phyloP scores from a whole-genome alignment of 495 filamentous ascomycete genomes.

The Aspergillus asperescens region DNA sequence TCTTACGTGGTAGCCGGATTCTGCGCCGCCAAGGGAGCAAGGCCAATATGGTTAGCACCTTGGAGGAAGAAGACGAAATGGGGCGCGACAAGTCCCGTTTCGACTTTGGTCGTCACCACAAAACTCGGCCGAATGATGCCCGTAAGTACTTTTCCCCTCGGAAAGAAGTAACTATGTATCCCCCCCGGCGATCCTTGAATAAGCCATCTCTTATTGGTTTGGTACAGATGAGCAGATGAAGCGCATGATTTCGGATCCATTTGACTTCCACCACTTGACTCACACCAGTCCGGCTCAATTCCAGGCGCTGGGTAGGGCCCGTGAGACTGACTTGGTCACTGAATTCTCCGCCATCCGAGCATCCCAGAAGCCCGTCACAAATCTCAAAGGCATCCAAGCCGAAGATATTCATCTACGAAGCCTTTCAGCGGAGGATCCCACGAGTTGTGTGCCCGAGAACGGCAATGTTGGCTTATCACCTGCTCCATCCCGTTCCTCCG shows the following conservation, averaged over 20 bases:
- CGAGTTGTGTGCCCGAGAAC: constrained; percentile 19
- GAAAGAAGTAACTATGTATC: not conserved
- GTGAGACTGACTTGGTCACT: constrained; percentile 56
- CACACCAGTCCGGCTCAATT: constrained; percentile 66
- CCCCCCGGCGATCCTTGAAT: not conserved
- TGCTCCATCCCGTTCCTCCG: constrained; percentile 14
- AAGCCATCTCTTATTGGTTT: constrained; percentile 1
- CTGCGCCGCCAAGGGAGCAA: constrained; percentile 50
- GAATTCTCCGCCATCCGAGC: constrained; percentile 64
- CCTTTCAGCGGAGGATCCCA: constrained; percentile 52
- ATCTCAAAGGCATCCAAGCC: constrained; percentile 57
- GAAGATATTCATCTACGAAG: constrained; percentile 60
- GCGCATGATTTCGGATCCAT: constrained; percentile 70
- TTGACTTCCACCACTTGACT: constrained; percentile 83
- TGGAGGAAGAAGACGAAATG: constrained; percentile 43
- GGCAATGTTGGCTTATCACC: constrained; percentile 17
- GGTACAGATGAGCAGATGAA: constrained; percentile 36
- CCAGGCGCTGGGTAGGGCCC: constrained; percentile 50
- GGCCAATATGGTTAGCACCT: constrained; percentile 43
- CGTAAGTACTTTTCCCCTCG: constrained; percentile 26
- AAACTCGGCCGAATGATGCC: constrained; percentile 26
- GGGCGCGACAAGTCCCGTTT: constrained; percentile 33
- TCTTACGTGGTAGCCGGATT: constrained; percentile 48
- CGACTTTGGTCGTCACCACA: constrained; percentile 33
- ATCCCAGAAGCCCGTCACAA: constrained; percentile 57